Base-by-base conservation (phyloP, 306 rosid genomes). In the Lotus japonicus region DNA sequence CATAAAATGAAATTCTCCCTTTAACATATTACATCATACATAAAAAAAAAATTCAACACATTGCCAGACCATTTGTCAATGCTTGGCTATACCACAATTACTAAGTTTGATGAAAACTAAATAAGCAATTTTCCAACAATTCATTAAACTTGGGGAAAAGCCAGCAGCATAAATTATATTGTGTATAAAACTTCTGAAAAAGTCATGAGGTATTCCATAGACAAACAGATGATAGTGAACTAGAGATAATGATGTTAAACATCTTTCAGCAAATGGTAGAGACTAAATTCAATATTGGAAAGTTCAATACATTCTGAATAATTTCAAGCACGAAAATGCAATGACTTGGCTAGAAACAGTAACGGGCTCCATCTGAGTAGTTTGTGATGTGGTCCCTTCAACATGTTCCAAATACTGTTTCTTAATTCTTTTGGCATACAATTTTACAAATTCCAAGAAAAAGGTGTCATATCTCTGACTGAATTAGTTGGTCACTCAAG, bases 1-100 rank as follows among this genome's bases (percentile, higher is more conserved):
- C 43, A 64, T 50, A 10, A 71, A 16, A 17, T 57, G 19, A 56
- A 78, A 78, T 49, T 43, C 31, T 75, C 53, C 44, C 12, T 33
- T 56, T 12, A 15, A 10, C 49, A 66, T 19, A n/a, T 15, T 7
- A 11, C 39, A 23, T n/a, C 67, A 58, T 28, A 35, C 52, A n/a
- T n/a, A n/a, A n/a, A 36, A 18, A 48, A 71, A 14, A 35, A 28
- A 48, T n/a, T 58, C 68, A 51, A 15, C 11, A 51, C 6, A 17
- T n/a, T 50, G 45, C 7, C 65, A 53, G 51, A 26, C 71, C 56
- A 51, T 33, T 42, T 7, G 14, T 15, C 12, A 16, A 41, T 75
- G 56, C 43, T 54, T 41, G 28, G 5, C 33, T 38, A 11, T 19
- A 48, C 12, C 53, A 36, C 49, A 67, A n/a, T 48, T 50, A 16